Evolutionary conservation across 345 rosid genomes (phyloP).

Genomic region (Cardiospermum halicacabum): DNA sequence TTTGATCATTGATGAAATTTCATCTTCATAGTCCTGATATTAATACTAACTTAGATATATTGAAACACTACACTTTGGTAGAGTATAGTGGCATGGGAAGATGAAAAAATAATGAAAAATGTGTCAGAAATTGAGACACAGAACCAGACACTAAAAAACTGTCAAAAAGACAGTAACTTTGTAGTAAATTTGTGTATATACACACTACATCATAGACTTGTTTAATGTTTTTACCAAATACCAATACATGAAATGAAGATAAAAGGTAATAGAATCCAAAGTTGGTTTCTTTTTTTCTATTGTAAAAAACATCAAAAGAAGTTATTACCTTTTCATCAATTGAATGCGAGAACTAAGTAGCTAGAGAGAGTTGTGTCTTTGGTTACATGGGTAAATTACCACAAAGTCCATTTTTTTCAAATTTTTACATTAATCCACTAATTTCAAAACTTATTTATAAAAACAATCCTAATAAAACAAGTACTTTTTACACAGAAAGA

Average conservation of each 20-base stretch:
- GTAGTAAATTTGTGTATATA: conserved; percentile 2
- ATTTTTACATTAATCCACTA: too few relatives aligned
- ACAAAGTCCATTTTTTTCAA: too few relatives aligned
- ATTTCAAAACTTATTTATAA: too few relatives aligned
- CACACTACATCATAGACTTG: conserved; percentile 10
- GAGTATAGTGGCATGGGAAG: neutral
- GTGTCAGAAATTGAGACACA: neutral
- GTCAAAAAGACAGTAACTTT: conserved; percentile 1
- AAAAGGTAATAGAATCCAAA: conserved; percentile 47
- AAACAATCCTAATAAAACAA: too few relatives aligned
- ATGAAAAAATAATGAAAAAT: neutral
- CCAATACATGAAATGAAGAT: neutral
- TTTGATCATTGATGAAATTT: too few relatives aligned
- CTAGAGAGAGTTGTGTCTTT: too few relatives aligned
- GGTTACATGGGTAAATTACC: too few relatives aligned
- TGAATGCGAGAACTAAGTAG: neutral
- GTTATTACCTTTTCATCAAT: neutral
- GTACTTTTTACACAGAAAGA: too few relatives aligned
- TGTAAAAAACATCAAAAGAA: conserved; percentile 9
- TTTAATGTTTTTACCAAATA: conserved; percentile 16
- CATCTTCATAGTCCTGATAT: too few relatives aligned
- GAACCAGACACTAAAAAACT: neutral
- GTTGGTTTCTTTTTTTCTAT: conserved; percentile 32
- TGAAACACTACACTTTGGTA: too few relatives aligned
- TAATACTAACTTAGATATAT: too few relatives aligned